phyloP scores from a whole-genome alignment of 208 protist genomes.

The Crithidia fasciculata region DNA sequence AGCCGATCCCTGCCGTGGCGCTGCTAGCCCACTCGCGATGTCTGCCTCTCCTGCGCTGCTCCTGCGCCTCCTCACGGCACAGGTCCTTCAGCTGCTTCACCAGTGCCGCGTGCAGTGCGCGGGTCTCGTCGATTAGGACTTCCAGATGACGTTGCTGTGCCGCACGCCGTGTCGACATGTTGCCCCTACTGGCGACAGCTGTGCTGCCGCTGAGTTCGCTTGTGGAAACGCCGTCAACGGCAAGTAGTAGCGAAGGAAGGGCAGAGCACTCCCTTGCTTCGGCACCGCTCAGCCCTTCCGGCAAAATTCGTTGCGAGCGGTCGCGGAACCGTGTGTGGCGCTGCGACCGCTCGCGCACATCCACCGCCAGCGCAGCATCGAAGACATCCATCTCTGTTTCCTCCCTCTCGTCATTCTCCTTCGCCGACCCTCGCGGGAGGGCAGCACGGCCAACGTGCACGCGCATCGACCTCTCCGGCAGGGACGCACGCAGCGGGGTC shows the following conservation, averaged over 20 bases:
- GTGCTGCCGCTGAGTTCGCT: background rate
- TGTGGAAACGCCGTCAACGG: background rate
- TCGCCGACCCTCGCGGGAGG: background rate
- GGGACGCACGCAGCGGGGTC: background rate
- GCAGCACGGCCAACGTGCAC: background rate
- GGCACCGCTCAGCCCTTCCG: too few species aligned
- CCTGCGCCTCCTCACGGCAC: slow-evolving; percentile 2
- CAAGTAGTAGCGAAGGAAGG: background rate
- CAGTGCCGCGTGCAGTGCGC: slow-evolving; percentile 13
- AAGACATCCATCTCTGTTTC: slow-evolving; percentile 21
- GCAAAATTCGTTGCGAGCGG: background rate
- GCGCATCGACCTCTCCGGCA: background rate
- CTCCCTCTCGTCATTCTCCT: background rate
- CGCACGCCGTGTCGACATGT: background rate
- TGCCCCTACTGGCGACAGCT: background rate
- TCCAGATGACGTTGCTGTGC: slow-evolving; percentile 2
- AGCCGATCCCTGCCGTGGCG: too few species aligned
- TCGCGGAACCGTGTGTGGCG: background rate
- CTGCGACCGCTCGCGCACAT: background rate
- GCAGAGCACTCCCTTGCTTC: background rate
- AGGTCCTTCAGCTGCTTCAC: slow-evolving; percentile 21
- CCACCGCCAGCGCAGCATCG: slow-evolving; percentile 19
- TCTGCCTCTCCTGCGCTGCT: background rate
- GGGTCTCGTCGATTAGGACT: slow-evolving; percentile 17
- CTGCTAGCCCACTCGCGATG: background rate